A percentile compares a stretch with the other conserved stretches of the same genome.
Evolutionary conservation across 208 protist species (phyloP).

Genomic region (Phytomonas sp.): DNA sequence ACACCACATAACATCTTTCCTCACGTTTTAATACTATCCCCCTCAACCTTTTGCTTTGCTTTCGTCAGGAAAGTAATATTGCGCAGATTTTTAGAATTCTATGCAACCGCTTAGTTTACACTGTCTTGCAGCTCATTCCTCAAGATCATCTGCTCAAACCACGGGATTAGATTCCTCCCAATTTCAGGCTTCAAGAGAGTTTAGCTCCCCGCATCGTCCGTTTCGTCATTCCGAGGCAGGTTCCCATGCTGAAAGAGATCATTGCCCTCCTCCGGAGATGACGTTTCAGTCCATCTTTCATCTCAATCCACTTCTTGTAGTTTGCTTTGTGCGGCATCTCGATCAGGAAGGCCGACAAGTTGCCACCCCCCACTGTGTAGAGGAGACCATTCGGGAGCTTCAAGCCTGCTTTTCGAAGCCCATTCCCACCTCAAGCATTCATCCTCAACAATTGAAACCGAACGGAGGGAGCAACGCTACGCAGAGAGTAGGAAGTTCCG

Average conservation of each 20-base stretch:
- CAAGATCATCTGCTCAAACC: not conserved
- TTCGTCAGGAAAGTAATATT: not conserved
- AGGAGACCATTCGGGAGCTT: conserved; percentile 50
- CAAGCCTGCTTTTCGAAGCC: conserved; percentile 40
- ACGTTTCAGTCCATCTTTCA: conserved; percentile 10
- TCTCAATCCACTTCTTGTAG: conserved; percentile 39
- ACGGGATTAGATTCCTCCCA: not conserved
- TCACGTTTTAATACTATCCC: not conserved
- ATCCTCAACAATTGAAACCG: conserved; percentile 5
- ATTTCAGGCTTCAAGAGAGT: not conserved
- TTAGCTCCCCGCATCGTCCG: not conserved
- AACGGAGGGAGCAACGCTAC: not conserved
- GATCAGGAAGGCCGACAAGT: conserved; percentile 29
- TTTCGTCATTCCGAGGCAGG: not conserved
- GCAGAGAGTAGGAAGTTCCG: conserved; percentile 21
- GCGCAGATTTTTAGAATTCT: not conserved
- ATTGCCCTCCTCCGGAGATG: not conserved
- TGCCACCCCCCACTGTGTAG: conserved; percentile 43
- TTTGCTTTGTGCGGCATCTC: conserved; percentile 57
- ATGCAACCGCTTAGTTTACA: not conserved
- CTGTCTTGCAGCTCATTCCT: not conserved
- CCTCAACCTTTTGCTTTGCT: conserved; percentile 5
- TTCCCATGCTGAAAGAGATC: not conserved
- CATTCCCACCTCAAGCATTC: conserved; percentile 22
- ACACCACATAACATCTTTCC: not conserved